Percentiles rank a stretch among this genome's conserved stretches.
phyloP scores from a whole-genome alignment of 257 asterid genomes.

The Lavandula angustifolia region DNA sequence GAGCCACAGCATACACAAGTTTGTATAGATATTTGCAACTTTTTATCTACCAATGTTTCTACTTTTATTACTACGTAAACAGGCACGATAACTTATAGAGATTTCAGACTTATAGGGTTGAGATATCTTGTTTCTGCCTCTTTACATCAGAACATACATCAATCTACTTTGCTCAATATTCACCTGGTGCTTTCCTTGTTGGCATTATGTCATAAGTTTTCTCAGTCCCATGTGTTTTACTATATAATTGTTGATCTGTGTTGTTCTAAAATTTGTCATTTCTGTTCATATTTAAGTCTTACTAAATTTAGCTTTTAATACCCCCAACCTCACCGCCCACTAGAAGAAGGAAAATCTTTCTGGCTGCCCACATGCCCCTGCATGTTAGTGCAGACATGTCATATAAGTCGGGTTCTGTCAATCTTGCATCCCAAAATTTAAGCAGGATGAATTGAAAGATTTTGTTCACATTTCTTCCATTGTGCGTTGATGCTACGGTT shows the following conservation, averaged over 20 bases:
- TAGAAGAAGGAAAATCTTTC: background rate
- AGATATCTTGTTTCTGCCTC: background rate
- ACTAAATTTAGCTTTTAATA: background rate
- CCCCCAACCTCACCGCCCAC: background rate
- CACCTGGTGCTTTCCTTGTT: background rate
- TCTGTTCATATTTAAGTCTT: background rate
- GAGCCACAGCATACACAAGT: constrained; percentile 10
- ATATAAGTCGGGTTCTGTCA: constrained; percentile 6
- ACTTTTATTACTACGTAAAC: background rate
- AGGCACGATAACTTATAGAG: background rate
- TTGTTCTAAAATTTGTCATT: background rate
- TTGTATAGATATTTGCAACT: constrained; percentile 1
- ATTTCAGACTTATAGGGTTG: background rate
- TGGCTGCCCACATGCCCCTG: background rate
- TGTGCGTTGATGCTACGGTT: constrained; percentile 5
- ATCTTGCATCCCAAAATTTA: background rate
- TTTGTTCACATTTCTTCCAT: background rate
- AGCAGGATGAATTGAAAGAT: constrained; percentile 11
- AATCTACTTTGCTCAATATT: background rate
- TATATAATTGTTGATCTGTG: background rate
- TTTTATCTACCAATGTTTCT: background rate
- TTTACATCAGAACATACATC: constrained; percentile 11
- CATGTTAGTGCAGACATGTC: background rate
- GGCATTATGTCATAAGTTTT: background rate
- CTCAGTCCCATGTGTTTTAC: background rate